phyloP scores from a whole-genome alignment of 352 stramenopile genomes.

The Phytophthora chlamydospora region DNA sequence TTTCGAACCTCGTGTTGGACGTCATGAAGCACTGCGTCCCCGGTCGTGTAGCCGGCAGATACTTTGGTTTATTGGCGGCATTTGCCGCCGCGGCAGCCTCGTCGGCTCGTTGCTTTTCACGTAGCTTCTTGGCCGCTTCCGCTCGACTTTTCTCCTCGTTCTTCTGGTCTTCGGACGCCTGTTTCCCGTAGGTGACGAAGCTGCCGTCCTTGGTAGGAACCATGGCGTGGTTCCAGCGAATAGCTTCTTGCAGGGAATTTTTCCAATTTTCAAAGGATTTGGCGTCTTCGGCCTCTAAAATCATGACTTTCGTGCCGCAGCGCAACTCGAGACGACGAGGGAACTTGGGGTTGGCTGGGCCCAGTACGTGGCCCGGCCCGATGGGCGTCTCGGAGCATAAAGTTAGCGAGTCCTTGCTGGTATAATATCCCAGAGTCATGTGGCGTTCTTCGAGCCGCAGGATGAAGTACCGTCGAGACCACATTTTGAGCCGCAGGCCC shows the following conservation, averaged over 20 bases:
- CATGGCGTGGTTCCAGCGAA: conserved; percentile 90
- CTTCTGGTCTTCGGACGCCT: conserved; percentile 72
- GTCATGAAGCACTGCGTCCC: conserved; percentile 86
- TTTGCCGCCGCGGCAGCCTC: conserved; percentile 67
- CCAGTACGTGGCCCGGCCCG: conserved; percentile 67
- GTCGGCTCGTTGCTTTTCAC: conserved; percentile 76
- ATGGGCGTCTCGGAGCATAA: conserved; percentile 87
- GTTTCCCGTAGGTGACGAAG: conserved; percentile 83
- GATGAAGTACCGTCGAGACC: conserved; percentile 88
- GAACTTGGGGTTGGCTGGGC: conserved; percentile 60
- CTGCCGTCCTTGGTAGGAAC: conserved; percentile 78
- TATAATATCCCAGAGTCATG: conserved; percentile 90
- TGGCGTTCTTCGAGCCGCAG: conserved; percentile 85
- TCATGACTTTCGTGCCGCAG: conserved; percentile 75
- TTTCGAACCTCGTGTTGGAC: conserved; percentile 86
- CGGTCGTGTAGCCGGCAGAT: conserved; percentile 67
- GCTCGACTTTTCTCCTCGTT: conserved; percentile 73
- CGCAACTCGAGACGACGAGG: conserved; percentile 70
- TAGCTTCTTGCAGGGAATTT: conserved; percentile 76
- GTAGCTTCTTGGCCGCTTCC: conserved; percentile 75
- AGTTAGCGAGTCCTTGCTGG: conserved; percentile 79
- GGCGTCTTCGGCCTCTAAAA: conserved; percentile 77
- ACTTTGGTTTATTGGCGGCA: conserved; percentile 83
- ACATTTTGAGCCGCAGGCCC: conserved; percentile 79
- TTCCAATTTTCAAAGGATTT: conserved; percentile 65